phyloP scores from a whole-genome alignment of 2,329 filamentous ascomycete species.

The Fusarium anthophilum region DNA sequence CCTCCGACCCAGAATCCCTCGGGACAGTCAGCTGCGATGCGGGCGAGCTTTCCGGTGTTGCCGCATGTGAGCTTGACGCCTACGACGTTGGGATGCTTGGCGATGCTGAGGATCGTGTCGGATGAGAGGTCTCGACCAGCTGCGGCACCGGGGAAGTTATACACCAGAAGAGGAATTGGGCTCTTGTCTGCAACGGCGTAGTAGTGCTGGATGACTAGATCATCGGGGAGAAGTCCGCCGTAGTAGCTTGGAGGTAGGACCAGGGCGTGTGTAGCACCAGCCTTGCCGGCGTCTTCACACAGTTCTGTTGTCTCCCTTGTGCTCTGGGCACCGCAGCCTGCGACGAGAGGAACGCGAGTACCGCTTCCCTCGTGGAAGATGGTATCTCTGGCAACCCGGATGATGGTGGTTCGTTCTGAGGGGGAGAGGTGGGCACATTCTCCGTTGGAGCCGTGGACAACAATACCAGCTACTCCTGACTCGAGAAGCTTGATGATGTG shows the following conservation, averaged over 20 bases:
- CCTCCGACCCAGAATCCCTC: slow-evolving; percentile 48
- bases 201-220: slow-evolving; percentile 65
- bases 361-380: slow-evolving; percentile 40
- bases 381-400: slow-evolving; percentile 58
- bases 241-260: slow-evolving; percentile 84
- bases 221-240: slow-evolving; percentile 69
- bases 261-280: slow-evolving; percentile 80
- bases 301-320: slow-evolving; percentile 77
- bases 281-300: slow-evolving; percentile 73
- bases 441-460: slow-evolving; percentile 84
- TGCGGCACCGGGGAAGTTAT: slow-evolving; percentile 72
- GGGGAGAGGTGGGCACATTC: slow-evolving; percentile 83
- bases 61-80: slow-evolving; percentile 73
- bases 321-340: slow-evolving; percentile 79
- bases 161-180: slow-evolving; percentile 69
- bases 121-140: slow-evolving; percentile 69
- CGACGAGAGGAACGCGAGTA: slow-evolving; percentile 63
- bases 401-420: slow-evolving; percentile 75
- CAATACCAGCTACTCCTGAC: slow-evolving; percentile 77
- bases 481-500: slow-evolving; percentile 60
- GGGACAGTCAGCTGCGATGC: slow-evolving; percentile 55
- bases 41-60: slow-evolving; percentile 70
- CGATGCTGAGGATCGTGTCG: slow-evolving; percentile 65
- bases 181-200: slow-evolving; percentile 67
- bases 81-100: slow-evolving; percentile 65